These are phyloP conservation scores for Ilex paraguariensis DNA, from an alignment of 305 asterid species.

Conservation along the genomic window DNA sequence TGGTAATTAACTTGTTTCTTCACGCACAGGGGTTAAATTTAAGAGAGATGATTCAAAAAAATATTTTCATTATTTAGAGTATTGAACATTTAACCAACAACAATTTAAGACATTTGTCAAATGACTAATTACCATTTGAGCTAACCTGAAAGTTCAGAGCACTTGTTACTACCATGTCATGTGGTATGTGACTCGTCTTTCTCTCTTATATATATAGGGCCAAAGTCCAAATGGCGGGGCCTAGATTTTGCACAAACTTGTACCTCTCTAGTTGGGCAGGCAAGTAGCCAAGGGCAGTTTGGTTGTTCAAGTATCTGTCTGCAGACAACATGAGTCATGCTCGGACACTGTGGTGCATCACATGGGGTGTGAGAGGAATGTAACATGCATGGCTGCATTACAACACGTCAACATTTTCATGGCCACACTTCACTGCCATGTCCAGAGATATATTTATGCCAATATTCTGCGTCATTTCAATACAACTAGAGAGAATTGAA, in stretches of 20 bases:
- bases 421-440: constrained; percentile 25
- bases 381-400: constrained; percentile 45
- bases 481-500: constrained; percentile 28
- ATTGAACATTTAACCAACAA: too few relatives aligned
- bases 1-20: too few relatives aligned
- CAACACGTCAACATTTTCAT: constrained; percentile 42
- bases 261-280: constrained; percentile 34
- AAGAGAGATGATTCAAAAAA: too few relatives aligned
- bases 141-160: too few relatives aligned
- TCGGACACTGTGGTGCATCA: constrained; percentile 46
- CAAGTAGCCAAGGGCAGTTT: constrained; percentile 47
- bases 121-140: too few relatives aligned
- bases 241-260: constrained; percentile 40
- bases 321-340: constrained; percentile 52
- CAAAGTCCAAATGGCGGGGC: constrained; percentile 29
- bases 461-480: constrained; percentile 16
- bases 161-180: too few relatives aligned
- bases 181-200: too few relatives aligned
- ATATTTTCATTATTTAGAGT: too few relatives aligned
- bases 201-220: background rate
- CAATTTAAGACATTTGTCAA: too few relatives aligned
- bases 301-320: constrained; percentile 24
- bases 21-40: too few relatives aligned
- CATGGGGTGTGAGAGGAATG: constrained; percentile 47
- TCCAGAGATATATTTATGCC: constrained; percentile 12